Evolutionary conservation across 1,139 yeast species (phyloP).

Genomic region (Scheffersomyces lignicola): DNA sequence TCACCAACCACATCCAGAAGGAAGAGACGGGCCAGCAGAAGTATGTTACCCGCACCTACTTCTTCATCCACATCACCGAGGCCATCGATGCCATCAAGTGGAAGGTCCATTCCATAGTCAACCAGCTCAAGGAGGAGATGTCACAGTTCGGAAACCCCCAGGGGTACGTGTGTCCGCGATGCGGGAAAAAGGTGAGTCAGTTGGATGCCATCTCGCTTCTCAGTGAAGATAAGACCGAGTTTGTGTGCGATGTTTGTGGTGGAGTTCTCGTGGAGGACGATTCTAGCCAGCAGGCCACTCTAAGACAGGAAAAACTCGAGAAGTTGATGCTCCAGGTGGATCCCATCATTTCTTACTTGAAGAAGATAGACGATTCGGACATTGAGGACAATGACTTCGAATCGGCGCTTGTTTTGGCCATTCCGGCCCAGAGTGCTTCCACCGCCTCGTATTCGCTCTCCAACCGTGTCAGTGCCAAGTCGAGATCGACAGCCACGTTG

Average conservation of each 20-base stretch:
- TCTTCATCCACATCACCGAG: slow-evolving; percentile 84
- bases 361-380: slow-evolving; percentile 80
- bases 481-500: slow-evolving; percentile 30
- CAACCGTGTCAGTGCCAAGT: slow-evolving; percentile 30
- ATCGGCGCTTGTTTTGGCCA: slow-evolving; percentile 69
- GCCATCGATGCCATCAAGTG: slow-evolving; percentile 95
- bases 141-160: slow-evolving; percentile 84
- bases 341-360: slow-evolving; percentile 80
- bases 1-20: slow-evolving; percentile 69
- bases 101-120: slow-evolving; percentile 90
- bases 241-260: slow-evolving; percentile 83
- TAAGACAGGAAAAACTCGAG: slow-evolving; percentile 81
- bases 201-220: slow-evolving; percentile 83
- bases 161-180: slow-evolving; percentile 88
- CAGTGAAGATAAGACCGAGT: slow-evolving; percentile 77
- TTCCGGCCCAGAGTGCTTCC: slow-evolving; percentile 79
- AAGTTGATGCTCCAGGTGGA: slow-evolving; percentile 86
- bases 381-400: slow-evolving; percentile 91
- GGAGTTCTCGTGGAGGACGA: slow-evolving; percentile 83
- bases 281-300: slow-evolving; percentile 76
- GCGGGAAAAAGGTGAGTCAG: slow-evolving; percentile 78
- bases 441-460: slow-evolving; percentile 60
- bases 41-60: slow-evolving; percentile 72
- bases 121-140: slow-evolving; percentile 75
- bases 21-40: slow-evolving; percentile 79